Base-by-base conservation (phyloP, 1,139 yeast species). In the Geotrichum fermentans region DNA sequence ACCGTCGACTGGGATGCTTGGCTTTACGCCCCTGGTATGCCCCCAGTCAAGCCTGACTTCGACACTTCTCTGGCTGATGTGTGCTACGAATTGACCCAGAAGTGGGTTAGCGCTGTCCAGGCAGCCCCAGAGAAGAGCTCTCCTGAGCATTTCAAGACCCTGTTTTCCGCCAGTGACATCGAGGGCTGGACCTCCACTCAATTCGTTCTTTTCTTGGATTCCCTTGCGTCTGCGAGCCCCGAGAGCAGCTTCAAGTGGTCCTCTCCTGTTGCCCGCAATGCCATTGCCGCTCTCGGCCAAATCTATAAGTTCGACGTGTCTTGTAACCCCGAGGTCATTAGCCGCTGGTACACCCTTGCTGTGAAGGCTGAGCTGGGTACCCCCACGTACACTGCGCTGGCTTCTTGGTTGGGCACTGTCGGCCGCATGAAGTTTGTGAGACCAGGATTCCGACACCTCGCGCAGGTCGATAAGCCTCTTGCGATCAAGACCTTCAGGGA, bases 371-470 rank as follows among this genome's bases (percentile, higher is more conserved):
- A 80, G 59, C 56, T 67, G 16, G 49, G 50, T 8, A 65, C 71
- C 33, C 70, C 72, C 49, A 60, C 63, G 40, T 79, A 82, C 62
- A 68, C 67, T 49, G 68, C 68, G 39, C 69, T 86, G 43, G 89
- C 94, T 6, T 77, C 79, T 49, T 89, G 96, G 95, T 73, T 89
- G 51, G 95, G 94, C 7, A 82, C 92, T 2, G 94, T 88, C 24
- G 97, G 97, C 20, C 78, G 97, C 72, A 89, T 89, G 96, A 89
- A 89, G 72, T 89, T 82, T 64, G 96, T 87, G 35, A 78, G 96
- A 65, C 96, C 96, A 22, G 89, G 95, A 1, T 88, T 78, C 69
- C 74, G 79, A 35, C 69, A 80, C 54, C 72, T 89, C 54, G 75
- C 80, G 62, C 62, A 70, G 20, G 90, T 83, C 22, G 85, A 86